A percentile compares a stretch with the other conserved stretches of the same genome.
These are phyloP conservation scores for Candida boleticola DNA, from an alignment of 805 yeast genomes.

Conservation along the genomic window DNA sequence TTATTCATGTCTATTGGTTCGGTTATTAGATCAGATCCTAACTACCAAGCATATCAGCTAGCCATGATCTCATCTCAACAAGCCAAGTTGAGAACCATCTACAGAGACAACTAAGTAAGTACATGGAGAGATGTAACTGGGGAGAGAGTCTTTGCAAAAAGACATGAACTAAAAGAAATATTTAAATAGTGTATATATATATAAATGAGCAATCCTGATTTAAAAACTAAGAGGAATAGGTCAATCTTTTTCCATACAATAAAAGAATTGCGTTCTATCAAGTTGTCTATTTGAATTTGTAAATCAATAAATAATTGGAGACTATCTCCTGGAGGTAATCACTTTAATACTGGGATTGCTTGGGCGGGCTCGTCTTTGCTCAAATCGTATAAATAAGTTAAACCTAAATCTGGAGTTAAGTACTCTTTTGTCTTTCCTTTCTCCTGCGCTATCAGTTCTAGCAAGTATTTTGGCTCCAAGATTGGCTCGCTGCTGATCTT, in stretches of 20 bases:
- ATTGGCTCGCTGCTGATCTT: slow-evolving; percentile 85
- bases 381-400: slow-evolving; percentile 56
- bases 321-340: too few relatives aligned
- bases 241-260: too few relatives aligned
- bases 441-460: slow-evolving; percentile 50
- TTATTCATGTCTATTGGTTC: slow-evolving; percentile 96
- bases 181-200: not conserved
- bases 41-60: slow-evolving; percentile 27
- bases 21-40: slow-evolving; percentile 74
- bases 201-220: not conserved
- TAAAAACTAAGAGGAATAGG: too few relatives aligned
- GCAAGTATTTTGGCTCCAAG: slow-evolving; percentile 70
- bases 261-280: too few relatives aligned
- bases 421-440: slow-evolving; percentile 36
- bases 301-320: too few relatives aligned
- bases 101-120: slow-evolving; percentile 12
- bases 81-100: slow-evolving; percentile 27
- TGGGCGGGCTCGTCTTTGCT: slow-evolving; percentile 11
- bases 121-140: too few relatives aligned
- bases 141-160: slow-evolving; percentile 1
- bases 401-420: slow-evolving; percentile 73
- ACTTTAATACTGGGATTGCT: not conserved
- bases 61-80: slow-evolving; percentile 28
- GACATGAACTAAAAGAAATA: not conserved
- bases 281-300: too few relatives aligned